Conservation (phyloP, 306 rosid genomes). For the Mimosa bimucronata region DNA sequence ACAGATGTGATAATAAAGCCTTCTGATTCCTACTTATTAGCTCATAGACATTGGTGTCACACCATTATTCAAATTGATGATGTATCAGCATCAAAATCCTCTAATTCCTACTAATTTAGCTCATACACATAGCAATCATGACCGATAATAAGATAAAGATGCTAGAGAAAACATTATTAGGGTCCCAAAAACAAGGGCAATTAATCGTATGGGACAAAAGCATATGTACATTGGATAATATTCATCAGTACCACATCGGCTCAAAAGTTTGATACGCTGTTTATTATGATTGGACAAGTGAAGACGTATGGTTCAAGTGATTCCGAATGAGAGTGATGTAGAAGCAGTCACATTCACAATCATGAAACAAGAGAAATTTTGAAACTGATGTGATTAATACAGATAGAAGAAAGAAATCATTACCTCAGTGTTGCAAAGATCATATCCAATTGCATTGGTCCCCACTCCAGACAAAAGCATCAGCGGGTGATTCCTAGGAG, state of each 20-base stretch:
- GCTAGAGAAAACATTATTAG: slow-evolving; percentile 10
- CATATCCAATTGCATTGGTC: slow-evolving; percentile 96
- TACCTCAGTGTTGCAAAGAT: slow-evolving; percentile 92
- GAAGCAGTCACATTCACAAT: slow-evolving; percentile 24
- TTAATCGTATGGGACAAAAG: slow-evolving; percentile 5
- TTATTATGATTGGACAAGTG: neutral
- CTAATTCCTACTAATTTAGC: neutral
- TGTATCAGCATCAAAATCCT: neutral
- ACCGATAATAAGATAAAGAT: slow-evolving; percentile 21
- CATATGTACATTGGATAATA: slow-evolving; percentile 10
- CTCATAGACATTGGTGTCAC: slow-evolving; percentile 28
- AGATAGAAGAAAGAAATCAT: neutral
- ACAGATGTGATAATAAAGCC: neutral
- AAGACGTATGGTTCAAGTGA: neutral
- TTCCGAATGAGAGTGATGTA: slow-evolving; percentile 13
- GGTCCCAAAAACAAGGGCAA: slow-evolving; percentile 1
- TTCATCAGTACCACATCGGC: neutral
- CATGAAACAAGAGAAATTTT: neutral
- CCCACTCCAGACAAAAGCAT: slow-evolving; percentile 93
- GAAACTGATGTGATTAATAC: neutral
- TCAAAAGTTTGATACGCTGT: neutral
- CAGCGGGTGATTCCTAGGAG: slow-evolving; percentile 87
- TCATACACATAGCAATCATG: slow-evolving; percentile 22
- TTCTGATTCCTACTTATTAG: neutral
- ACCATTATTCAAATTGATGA: slow-evolving; percentile 17